Evolutionary conservation across 495 filamentous ascomycete species (phyloP).

Genomic region (Aspergillus diversus): DNA sequence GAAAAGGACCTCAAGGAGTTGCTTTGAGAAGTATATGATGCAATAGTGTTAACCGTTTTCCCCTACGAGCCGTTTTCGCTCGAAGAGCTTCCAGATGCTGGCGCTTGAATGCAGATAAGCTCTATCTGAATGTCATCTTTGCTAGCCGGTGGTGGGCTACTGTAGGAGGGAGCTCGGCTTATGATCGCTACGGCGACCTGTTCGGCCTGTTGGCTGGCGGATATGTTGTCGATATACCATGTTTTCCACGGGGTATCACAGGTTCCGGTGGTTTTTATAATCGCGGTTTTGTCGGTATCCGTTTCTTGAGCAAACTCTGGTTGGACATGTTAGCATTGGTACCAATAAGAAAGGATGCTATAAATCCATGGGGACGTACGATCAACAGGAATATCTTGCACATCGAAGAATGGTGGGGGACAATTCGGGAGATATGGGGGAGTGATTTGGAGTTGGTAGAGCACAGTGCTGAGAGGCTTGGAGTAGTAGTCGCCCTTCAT

Average conservation of each 20-base stretch:
- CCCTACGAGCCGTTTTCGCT: constrained; percentile 9
- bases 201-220: constrained; percentile 37
- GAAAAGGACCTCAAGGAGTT: too few relatives aligned
- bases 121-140: constrained; percentile 43
- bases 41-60: too few relatives aligned
- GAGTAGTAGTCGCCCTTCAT: constrained; percentile 34
- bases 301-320: constrained; percentile 44
- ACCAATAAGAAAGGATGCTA: background rate
- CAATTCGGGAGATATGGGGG: constrained; percentile 34
- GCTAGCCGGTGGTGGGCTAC: constrained; percentile 27
- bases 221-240: constrained; percentile 46
- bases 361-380: constrained; percentile 30
- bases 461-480: constrained; percentile 36
- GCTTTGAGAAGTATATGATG: too few relatives aligned
- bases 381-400: constrained; percentile 40
- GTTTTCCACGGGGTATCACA: constrained; percentile 42
- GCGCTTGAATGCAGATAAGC: constrained; percentile 46
- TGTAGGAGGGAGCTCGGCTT: constrained; percentile 40
- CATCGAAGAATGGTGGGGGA: constrained; percentile 39
- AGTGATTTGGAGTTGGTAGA: constrained; percentile 34
- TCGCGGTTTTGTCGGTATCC: constrained; percentile 31
- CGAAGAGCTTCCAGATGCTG: constrained; percentile 22
- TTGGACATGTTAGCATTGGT: constrained; percentile 8
- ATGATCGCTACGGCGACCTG: constrained; percentile 49
- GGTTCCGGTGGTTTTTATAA: constrained; percentile 36